Evolutionary conservation across 2,329 filamentous ascomycete genomes (phyloP).

Genomic region (Alternaria longipes): DNA sequence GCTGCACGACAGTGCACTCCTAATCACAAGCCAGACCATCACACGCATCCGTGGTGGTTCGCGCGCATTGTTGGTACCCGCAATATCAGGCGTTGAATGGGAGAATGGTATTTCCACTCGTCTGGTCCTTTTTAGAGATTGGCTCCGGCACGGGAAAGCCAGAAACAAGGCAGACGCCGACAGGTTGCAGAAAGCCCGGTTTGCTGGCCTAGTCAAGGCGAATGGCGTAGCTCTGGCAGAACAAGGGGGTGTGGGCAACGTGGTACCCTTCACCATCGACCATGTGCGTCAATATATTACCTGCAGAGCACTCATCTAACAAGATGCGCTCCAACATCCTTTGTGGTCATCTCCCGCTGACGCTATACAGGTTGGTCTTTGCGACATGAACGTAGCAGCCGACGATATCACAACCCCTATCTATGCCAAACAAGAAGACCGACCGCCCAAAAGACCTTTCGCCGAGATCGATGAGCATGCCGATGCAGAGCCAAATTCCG

Average conservation of each 20-base stretch:
- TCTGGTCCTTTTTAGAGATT: conserved; percentile 82
- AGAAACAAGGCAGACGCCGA: conserved; percentile 37
- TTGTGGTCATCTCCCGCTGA: conserved; percentile 34
- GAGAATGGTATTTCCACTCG: conserved; percentile 78
- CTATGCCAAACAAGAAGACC: conserved; percentile 30
- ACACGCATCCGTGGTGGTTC: conserved; percentile 77
- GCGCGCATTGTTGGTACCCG: conserved; percentile 75
- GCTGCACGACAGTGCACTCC: conserved; percentile 74
- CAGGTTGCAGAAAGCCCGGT: conserved; percentile 48
- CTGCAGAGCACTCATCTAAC: conserved; percentile 36
- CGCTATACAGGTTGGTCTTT: conserved; percentile 42
- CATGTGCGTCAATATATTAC: conserved; percentile 55
- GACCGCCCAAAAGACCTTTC: conserved; percentile 66
- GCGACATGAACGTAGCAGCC: conserved; percentile 42
- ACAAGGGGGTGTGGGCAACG: conserved; percentile 54
- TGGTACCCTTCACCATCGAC: conserved; percentile 61
- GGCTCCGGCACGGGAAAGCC: conserved; percentile 44
- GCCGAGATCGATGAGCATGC: conserved; percentile 67
- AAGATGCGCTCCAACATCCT: conserved; percentile 18
- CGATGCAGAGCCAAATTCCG: conserved; percentile 67
- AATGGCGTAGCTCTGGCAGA: conserved; percentile 52
- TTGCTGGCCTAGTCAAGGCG: conserved; percentile 56
- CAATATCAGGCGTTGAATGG: conserved; percentile 80
- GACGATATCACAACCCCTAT: conserved; percentile 42
- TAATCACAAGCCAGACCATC: conserved; percentile 80